Evolutionary conservation across 2,329 filamentous ascomycete genomes (phyloP).

Genomic region (Plectosphaerella cucumerina): DNA sequence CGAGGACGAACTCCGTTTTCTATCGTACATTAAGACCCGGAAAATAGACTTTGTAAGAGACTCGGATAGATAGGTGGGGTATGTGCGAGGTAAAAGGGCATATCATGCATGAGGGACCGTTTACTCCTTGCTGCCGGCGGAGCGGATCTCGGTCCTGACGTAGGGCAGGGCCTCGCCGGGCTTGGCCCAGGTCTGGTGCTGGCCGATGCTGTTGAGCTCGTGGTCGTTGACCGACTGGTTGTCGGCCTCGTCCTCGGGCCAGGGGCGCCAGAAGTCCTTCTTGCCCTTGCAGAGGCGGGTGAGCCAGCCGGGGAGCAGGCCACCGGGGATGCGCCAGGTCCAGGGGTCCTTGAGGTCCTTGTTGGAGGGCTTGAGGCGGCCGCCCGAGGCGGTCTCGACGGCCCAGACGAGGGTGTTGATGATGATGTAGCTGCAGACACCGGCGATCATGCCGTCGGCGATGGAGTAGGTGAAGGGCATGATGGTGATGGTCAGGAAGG

Average conservation of each 20-base stretch:
- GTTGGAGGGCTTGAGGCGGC: conserved; percentile 69
- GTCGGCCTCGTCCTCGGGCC: conserved; percentile 17
- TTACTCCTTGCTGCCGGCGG: neutral
- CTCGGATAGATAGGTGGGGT: too few relatives aligned
- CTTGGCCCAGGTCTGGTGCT: neutral
- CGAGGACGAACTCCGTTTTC: too few relatives aligned
- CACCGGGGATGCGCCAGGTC: conserved; percentile 74
- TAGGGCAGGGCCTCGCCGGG: conserved; percentile 1
- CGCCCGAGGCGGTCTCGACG: conserved; percentile 61
- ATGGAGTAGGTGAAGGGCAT: conserved; percentile 93
- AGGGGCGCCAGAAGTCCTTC: conserved; percentile 66
- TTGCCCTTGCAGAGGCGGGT: conserved; percentile 60
- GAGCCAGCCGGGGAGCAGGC: conserved; percentile 72
- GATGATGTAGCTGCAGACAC: conserved; percentile 71
- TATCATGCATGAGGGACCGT: too few relatives aligned
- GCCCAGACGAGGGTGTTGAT: conserved; percentile 71
- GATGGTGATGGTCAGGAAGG: conserved; percentile 76
- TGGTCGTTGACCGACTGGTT: conserved; percentile 12
- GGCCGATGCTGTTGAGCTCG: neutral
- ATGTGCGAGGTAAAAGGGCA: too few relatives aligned
- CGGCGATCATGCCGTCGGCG: conserved; percentile 81
- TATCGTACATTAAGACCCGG: too few relatives aligned
- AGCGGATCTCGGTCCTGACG: neutral
- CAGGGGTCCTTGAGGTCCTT: conserved; percentile 74
- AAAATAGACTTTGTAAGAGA: too few relatives aligned